phyloP scores from a whole-genome alignment of 208 protist genomes.

The Wallacemonas sp. region DNA sequence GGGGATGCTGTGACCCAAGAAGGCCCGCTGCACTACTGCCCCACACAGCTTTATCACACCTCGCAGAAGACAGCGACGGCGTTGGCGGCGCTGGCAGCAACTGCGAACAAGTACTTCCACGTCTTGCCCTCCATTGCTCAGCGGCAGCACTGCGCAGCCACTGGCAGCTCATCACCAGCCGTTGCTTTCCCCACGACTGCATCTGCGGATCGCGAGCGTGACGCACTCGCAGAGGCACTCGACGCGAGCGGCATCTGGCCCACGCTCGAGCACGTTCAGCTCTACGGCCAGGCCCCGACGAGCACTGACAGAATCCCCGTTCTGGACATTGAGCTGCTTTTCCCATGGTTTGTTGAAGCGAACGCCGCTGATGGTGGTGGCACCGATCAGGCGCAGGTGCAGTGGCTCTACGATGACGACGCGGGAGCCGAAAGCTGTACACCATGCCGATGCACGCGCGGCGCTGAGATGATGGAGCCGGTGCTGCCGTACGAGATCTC shows the following conservation, averaged over 20 bases:
- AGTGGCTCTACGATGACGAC: conserved; percentile 8
- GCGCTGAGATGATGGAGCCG: not conserved
- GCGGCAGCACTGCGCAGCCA: not conserved
- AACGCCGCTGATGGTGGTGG: conserved; percentile 9
- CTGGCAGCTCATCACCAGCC: no score
- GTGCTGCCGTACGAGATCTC: not conserved
- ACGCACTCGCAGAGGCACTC: conserved; percentile 22
- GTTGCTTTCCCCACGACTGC: no score
- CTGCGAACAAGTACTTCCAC: conserved; percentile 50
- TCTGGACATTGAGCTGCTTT: conserved; percentile 66
- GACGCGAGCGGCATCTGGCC: conserved; percentile 38
- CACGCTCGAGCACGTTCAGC: conserved; percentile 48
- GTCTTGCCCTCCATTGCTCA: not conserved
- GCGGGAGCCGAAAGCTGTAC: not conserved
- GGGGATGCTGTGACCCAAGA: not conserved
- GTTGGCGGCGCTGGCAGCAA: conserved; percentile 30
- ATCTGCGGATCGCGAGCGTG: not conserved
- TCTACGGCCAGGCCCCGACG: conserved; percentile 28
- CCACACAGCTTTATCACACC: conserved; percentile 48
- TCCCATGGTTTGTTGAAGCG: conserved; percentile 46
- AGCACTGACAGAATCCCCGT: conserved; percentile 20
- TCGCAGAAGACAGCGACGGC: conserved; percentile 30
- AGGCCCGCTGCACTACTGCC: conserved; percentile 52
- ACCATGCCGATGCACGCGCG: not conserved
- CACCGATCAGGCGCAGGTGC: conserved; percentile 12